Evolutionary conservation across 192 early-diverging fungal genomes (phyloP), one percentile per base, ranked within the genome.

Genomic region (Gryganskiella cystojenkinii): DNA sequence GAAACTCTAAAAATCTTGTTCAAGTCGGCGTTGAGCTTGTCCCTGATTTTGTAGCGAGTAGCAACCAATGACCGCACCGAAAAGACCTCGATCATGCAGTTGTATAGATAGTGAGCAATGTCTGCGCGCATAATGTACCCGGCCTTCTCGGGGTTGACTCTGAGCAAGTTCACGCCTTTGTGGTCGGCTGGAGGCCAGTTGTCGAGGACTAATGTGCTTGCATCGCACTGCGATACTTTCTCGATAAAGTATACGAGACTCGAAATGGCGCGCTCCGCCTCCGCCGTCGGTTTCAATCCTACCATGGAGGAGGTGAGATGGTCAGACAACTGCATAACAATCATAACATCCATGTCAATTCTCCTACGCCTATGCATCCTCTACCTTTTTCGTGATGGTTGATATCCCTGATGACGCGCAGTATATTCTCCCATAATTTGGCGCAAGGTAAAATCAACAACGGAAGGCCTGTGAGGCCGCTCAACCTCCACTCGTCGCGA

Each of bases 51-150:
- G 24, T 73, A 73, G 5, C 71, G 51, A 1, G 71, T 33, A 4
- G 62, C 43, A 17, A 73, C 63, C 15, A 73, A 47, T 0, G 71
- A 42, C 24, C 42, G 45, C 15, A 64, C 50, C 6, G 62, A 53
- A 46, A 73, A 65, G 20, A 54, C 42, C n/a, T 73, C 71, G 27
- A 65, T 46, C 37, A 73, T 22, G 19, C 34, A 31, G 22, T 24
- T 46, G 28, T 60, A 65, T 1, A 73, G 30, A 25, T 60, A 73
- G 54, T 73, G 49, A 20, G 60, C 56, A 53, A 73, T 65, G 24
- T 73, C 71, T 20, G 62, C 71, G 19, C 71, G 61, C 27, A 73
- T 20, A 30, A 73, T 73, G 15, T 54, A 65, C 20, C 71, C 71
- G 34, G 71, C 33, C 51, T 42, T 60, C 14, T 59, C 54, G 15